Conservation (phyloP, 2,329 filamentous ascomycete genomes). For the Beauveria australis region DNA sequence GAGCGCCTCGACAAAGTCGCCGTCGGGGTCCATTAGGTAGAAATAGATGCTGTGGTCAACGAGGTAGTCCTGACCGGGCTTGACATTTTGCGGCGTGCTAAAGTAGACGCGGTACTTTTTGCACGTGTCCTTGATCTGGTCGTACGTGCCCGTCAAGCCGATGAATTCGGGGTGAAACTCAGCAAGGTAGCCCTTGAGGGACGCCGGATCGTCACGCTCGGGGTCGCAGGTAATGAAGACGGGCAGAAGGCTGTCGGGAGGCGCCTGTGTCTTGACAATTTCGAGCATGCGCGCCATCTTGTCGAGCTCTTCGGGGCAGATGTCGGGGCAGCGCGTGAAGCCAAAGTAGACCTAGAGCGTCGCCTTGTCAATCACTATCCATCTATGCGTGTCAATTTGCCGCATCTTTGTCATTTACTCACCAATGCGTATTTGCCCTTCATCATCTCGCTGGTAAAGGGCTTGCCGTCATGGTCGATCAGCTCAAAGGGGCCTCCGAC, state of each 20-base stretch:
- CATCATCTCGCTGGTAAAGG: conserved; percentile 71
- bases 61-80: conserved; percentile 90
- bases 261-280: conserved; percentile 45
- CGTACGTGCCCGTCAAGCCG: conserved; percentile 86
- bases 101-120: conserved; percentile 98
- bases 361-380: not conserved
- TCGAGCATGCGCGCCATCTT: conserved; percentile 98
- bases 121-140: conserved; percentile 88
- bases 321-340: conserved; percentile 96
- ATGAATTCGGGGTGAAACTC: conserved; percentile 87
- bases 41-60: conserved; percentile 99
- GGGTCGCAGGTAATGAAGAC: conserved; percentile 96
- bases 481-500: conserved; percentile 83
- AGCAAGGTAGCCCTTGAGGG: conserved; percentile 74
- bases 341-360: conserved; percentile 78
- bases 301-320: conserved; percentile 97
- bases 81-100: conserved; percentile 78
- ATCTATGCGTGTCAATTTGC: not conserved
- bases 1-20: conserved; percentile 95
- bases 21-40: conserved; percentile 97
- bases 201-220: conserved; percentile 76
- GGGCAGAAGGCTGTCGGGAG: conserved; percentile 51
- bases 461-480: conserved; percentile 70
- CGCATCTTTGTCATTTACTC: conserved; percentile 19
- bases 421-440: conserved; percentile 79